These are phyloP conservation scores for Lindgomyces ingoldianus DNA, from an alignment of 495 filamentous ascomycete genomes.

Conservation along the genomic window DNA sequence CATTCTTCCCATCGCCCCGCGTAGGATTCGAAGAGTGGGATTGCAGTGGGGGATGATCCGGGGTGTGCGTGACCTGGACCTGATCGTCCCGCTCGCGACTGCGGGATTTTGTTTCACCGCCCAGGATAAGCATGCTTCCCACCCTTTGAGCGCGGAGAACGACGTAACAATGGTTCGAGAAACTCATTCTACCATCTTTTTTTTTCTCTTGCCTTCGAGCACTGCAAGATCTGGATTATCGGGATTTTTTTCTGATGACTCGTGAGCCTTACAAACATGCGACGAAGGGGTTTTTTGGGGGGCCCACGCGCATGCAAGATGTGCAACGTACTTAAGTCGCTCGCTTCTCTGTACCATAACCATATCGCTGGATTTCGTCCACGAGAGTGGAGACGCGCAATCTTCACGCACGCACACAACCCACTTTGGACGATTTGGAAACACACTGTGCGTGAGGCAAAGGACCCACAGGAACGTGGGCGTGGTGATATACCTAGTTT, in stretches of 20 bases:
- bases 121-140: background rate
- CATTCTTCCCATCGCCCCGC: background rate
- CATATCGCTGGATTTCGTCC: no score
- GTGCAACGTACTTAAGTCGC: no score
- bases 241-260: background rate
- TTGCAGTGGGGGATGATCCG: background rate
- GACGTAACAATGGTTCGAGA: background rate
- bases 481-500: no score
- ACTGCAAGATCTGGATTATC: background rate
- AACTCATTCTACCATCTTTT: no score
- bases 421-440: no score
- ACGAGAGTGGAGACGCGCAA: no score
- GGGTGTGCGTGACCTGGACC: background rate
- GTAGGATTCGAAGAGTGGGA: background rate
- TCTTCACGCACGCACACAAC: no score
- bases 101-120: background rate
- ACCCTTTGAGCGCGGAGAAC: background rate
- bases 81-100: background rate
- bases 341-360: no score
- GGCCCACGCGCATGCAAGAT: no score
- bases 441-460: no score
- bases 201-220: background rate
- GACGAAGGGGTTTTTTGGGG: no score
- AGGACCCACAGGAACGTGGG: no score
- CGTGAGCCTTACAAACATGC: background rate